Evolutionary conservation across 495 filamentous ascomycete genomes (phyloP), one percentile per base, ranked within the genome.

Genomic region (Tuber borchii): DNA sequence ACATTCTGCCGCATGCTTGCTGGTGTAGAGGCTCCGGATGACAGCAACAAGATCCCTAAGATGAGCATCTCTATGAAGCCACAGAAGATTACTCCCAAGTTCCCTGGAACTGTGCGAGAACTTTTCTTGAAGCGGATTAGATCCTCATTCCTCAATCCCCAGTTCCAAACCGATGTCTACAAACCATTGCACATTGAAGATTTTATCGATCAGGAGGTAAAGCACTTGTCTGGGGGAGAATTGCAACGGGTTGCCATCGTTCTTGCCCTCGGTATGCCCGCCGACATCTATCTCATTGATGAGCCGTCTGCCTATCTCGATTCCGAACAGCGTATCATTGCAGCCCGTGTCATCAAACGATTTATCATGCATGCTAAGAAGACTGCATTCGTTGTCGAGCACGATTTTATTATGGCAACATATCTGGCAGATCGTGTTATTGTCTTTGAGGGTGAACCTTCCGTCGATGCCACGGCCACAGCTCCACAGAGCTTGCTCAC

Each of bases 351-450:
- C 80, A 99, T 99, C 87, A 99, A 99, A 87, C 91, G 95, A 76
- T 99, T 97, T 89, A 97, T 99, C 82, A 99, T 98, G 95, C 94
- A 98, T 87, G 90, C 93, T 75, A 98, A 99, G 91, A 98, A 98
- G 88, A 98, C 95, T 1, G 95, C 96, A 48, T 98, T 99, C 84
- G 90, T 99, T 78, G 95, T 98, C 81, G 95, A 99, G 90, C 95
- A 99, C 91, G 96, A 99, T 90, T 98, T 99, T 87, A 98, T 97
- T 87, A 98, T 98, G 95, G 75, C 76, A 17, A 92, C 95, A 26
- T 99, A 99, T 84, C 90, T 98, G 31, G 95, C 96, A 61, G 95
- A 99, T 82, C 92, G 95, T 80, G 95, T 99, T 82, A 98, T 99
- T 83, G 95, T 98, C 78, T 99, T 99, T 82, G 95, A 97, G 83